These are phyloP conservation scores for Dipteronia sinensis DNA, from an alignment of 345 rosid species.

Conservation along the genomic window DNA sequence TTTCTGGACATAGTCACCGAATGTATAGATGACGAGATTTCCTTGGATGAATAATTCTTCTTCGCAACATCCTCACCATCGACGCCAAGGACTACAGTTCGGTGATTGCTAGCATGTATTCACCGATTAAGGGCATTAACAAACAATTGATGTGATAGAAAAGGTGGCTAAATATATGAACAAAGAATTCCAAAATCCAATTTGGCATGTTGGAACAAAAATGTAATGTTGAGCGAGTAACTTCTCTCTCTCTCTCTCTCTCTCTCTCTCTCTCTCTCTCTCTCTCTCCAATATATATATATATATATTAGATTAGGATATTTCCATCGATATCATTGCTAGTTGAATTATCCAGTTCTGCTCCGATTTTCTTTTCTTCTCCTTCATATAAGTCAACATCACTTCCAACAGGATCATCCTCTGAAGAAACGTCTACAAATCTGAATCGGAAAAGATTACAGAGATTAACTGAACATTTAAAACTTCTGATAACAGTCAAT, in stretches of 20 bases:
- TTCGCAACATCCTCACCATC: constrained; percentile 23
- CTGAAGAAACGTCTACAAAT: constrained; percentile 65
- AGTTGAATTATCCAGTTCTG: constrained; percentile 27
- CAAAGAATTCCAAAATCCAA: background rate
- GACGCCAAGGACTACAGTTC: constrained; percentile 19
- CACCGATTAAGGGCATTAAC: constrained; percentile 25
- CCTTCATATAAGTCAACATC: constrained; percentile 39
- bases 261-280: too few species aligned
- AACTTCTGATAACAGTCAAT: constrained; percentile 16
- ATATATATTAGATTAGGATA: constrained; percentile 19
- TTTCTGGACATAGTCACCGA: constrained; percentile 35
- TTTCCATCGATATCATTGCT: constrained; percentile 19
- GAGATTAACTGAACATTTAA: background rate
- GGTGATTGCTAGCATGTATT: constrained; percentile 34
- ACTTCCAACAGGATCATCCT: constrained; percentile 47
- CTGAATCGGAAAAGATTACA: constrained; percentile 39
- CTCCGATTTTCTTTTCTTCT: constrained; percentile 44
- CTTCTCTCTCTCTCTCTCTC: too few species aligned
- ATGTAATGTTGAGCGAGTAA: background rate
- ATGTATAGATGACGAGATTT: constrained; percentile 20
- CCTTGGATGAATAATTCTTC: constrained; percentile 20
- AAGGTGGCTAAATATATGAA: background rate
- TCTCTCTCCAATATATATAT: too few species aligned
- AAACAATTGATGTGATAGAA: constrained; percentile 12
- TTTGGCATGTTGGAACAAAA: constrained; percentile 10